phyloP scores from a whole-genome alignment of 208 protist species.

The Leptomonas seymouri region DNA sequence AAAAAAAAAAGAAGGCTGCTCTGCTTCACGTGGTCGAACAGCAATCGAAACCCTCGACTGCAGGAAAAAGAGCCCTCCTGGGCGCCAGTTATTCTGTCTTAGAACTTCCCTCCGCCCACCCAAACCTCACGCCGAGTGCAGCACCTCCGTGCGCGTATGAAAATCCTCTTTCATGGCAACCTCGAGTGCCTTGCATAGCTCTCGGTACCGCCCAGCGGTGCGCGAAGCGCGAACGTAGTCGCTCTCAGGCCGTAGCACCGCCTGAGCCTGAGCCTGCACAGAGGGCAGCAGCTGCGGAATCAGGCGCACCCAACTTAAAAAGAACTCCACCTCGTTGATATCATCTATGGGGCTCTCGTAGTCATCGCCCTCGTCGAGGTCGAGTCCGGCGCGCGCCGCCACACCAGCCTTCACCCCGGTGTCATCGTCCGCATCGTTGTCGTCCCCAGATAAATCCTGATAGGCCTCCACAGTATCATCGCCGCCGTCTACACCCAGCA shows the following conservation, averaged over 20 bases:
- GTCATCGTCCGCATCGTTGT: slow-evolving; percentile 23
- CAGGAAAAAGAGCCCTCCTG: no score
- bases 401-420: slow-evolving; percentile 1
- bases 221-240: slow-evolving; percentile 50
- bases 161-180: slow-evolving; percentile 58
- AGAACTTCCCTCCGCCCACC: no score
- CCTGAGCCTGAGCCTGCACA: slow-evolving; percentile 28
- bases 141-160: slow-evolving; percentile 28
- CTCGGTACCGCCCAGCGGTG: slow-evolving; percentile 53
- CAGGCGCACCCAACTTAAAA: slow-evolving; percentile 37
- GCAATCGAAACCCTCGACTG: no score
- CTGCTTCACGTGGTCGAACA: no score
- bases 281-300: slow-evolving; percentile 21
- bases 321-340: slow-evolving; percentile 80
- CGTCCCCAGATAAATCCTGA: slow-evolving; percentile 44
- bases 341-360: slow-evolving; percentile 90
- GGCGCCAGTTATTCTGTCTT: no score
- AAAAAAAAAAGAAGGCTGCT: slow-evolving; percentile 20
- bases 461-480: slow-evolving; percentile 44
- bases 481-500: slow-evolving; percentile 45
- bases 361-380: slow-evolving; percentile 78
- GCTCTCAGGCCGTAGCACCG: slow-evolving; percentile 33
- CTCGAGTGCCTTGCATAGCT: slow-evolving; percentile 60
- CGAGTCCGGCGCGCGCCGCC: slow-evolving; percentile 25
- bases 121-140: slow-evolving; percentile 2